Evolutionary conservation across 2,329 filamentous ascomycete species (phyloP).

Genomic region (Venturia nashicola): DNA sequence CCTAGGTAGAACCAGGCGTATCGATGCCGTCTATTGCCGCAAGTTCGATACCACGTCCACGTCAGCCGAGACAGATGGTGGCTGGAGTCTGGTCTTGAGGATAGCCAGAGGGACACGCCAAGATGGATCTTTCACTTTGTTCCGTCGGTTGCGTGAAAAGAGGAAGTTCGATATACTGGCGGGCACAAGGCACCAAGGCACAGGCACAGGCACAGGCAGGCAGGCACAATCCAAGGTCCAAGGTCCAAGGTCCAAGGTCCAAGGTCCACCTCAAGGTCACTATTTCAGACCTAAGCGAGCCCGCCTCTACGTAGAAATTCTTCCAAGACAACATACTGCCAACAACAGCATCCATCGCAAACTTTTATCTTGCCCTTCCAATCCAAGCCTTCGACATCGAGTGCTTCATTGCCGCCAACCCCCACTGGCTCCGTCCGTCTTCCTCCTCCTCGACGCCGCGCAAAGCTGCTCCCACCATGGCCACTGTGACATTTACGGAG

Average conservation of each 20-base stretch:
- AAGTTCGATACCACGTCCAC: background rate
- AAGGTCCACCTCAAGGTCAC: background rate
- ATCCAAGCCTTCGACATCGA: background rate
- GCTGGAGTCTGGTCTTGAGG: background rate
- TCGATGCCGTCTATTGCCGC: background rate
- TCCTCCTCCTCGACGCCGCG: background rate
- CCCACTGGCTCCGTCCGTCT: background rate
- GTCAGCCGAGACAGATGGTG: background rate
- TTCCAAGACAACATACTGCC: background rate
- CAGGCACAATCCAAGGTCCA: background rate
- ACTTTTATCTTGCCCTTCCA: background rate
- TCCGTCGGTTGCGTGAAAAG: too few species aligned
- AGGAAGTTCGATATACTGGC: too few species aligned
- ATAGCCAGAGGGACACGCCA: background rate
- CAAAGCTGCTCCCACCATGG: conserved; percentile 1
- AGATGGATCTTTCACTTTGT: background rate
- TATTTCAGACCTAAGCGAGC: background rate
- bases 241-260: too few species aligned
- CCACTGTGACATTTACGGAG: conserved; percentile 4
- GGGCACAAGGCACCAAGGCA: too few species aligned
- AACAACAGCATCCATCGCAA: background rate
- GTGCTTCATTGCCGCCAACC: background rate
- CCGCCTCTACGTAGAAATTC: background rate
- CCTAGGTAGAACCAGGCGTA: too few species aligned
- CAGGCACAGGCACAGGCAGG: too few species aligned